Evolutionary conservation across 2,329 filamentous ascomycete genomes (phyloP).

Genomic region (Talaromyces funiculosus): DNA sequence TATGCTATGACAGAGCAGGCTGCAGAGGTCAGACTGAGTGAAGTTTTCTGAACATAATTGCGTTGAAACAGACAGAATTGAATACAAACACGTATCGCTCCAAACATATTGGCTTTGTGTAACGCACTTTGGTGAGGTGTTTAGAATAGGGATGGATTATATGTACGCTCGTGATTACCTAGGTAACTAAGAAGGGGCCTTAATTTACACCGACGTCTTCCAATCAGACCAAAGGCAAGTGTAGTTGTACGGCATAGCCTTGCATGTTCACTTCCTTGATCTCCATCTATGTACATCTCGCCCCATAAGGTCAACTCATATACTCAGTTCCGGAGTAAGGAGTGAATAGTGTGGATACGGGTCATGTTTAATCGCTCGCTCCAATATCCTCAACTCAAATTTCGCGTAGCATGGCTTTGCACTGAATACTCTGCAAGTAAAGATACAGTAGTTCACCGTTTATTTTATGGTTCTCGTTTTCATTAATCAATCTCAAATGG

Average conservation of each 20-base stretch:
- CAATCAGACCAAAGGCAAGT: not conserved
- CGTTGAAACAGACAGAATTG: not conserved
- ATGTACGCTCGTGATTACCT: too few species aligned
- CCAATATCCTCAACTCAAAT: not conserved
- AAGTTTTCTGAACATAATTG: not conserved
- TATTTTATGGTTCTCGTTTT: not conserved
- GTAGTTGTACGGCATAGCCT: not conserved
- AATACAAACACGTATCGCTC: not conserved
- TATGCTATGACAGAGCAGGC: conserved; percentile 3
- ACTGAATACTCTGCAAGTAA: not conserved
- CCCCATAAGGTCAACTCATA: not conserved
- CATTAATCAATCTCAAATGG: too few species aligned
- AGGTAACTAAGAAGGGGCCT: not conserved
- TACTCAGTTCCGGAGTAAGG: not conserved
- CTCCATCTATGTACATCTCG: not conserved
- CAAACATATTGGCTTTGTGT: not conserved
- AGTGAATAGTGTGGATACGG: not conserved
- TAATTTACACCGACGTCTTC: not conserved
- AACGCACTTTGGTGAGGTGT: too few species aligned
- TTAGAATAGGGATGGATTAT: too few species aligned
- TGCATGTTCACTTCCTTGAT: not conserved
- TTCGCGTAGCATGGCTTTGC: not conserved
- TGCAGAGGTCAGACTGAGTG: not conserved
- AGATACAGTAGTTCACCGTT: not conserved
- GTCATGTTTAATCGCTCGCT: not conserved